Evolutionary conservation across 2,329 filamentous ascomycete species (phyloP), one percentile per base, ranked within the genome.

Genomic region (Verticillium zaregamsianum): DNA sequence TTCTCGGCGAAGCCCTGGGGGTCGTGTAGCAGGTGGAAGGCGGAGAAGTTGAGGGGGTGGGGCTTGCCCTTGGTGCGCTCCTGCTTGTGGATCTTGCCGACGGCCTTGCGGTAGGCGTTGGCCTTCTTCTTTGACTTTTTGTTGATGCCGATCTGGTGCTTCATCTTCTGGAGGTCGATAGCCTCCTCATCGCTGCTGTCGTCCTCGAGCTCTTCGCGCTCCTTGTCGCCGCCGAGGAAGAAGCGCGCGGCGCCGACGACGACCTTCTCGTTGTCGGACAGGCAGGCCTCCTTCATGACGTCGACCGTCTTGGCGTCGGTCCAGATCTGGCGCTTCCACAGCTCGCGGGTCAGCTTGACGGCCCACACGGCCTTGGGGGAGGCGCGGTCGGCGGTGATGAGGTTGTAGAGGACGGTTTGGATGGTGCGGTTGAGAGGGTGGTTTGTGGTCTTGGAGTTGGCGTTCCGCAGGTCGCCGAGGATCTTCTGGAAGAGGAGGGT

Each of bases 311-410:
- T 95, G 2, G 93, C 86, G 70, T 99, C 95, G 11, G 91, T 92
- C 95, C 95, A 99, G 66, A 98, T 89, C 69, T 97, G 93, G 56
- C 94, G 86, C 77, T 93, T 96, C 95, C 95, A 99, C 71, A 99
- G 81, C 79, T 99, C 95, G 65, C 94, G 86, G 4, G 93, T 96
- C 66, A 99, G 85, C 76, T 97, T 97, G 64, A 97, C 92, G 3
- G 95, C 93, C 95, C 95, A 99, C 58, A 99, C 83, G 4, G 91
- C 92, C 71, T 96, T 95, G 1, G 91, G 84, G 0, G 93, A 96
- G 9, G 90, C 83, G 52, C 90, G 87, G 74, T 99, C 94, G 3
- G 90, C 91, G 17, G 91, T 92, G 55, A 98, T 86, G 28, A 98
- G 83, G 74, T 97, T 97, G 80, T 92, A 96, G 32, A 98, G 86